Base-by-base conservation (phyloP, 805 yeast species). In the Pichia cephalocereana region DNA sequence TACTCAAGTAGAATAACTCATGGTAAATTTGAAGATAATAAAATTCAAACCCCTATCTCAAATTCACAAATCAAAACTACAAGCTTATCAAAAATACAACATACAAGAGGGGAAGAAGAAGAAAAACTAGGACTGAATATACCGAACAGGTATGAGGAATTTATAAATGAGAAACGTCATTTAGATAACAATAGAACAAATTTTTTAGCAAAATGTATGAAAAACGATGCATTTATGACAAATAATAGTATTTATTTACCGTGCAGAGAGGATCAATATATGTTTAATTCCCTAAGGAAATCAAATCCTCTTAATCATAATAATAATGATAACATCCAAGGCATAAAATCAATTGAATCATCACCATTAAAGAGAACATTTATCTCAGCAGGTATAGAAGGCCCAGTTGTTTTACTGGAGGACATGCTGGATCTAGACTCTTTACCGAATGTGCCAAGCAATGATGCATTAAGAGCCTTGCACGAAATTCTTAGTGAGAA, bases 151-250 rank as follows among this genome's bases (percentile, higher is more conserved):
- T 47, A 43, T 18, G 49, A 47, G 12, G 38, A 43, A 17, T 43
- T 43, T n/a, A 23, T 47, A 3, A 28, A 36, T 19, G 38, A 44
- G 18, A 31, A 32, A 17, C 19, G 26, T 12, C 11, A 23, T 9
- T 37, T 18, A 27, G 31, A 46, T 19, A 42, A 43, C 17, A 15
- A 30, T 14, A 37, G 47, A 26, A 37, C 44, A 18, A 23, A 28
- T 9, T n/a, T 48, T 8, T 37, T 48, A 10, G 26, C 28, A 38
- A 48, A 37, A 17, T 40, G 47, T 27, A 48, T 48, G 50, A 48
- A 48, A 38, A 48, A 32, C 19, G 50, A 48, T 41, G 45, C 41
- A 8, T 48, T 36, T 38, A 28, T 48, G 42, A 48, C 47, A 2
- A 19, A 11, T 15, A 27, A 39, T 34, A 23, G 26, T 23, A 15